Conservation (phyloP, 2,329 filamentous ascomycete genomes). For the Blumeria hordei region DNA sequence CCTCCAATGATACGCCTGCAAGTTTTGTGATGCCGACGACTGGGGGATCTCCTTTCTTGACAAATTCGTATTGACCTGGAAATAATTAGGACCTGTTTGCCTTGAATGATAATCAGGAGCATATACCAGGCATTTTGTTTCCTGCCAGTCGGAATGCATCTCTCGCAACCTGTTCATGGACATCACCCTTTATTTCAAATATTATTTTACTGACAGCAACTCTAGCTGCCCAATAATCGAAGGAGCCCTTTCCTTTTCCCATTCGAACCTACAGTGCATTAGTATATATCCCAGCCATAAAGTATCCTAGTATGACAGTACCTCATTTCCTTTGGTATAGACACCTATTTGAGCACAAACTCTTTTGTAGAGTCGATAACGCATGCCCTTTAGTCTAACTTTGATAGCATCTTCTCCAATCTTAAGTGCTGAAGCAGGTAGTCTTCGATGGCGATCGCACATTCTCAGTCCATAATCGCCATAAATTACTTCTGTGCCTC, state of each 20-base stretch:
- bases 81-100: not conserved
- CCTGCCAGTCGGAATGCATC: conserved; percentile 88
- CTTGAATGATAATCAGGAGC: not conserved
- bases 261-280: conserved; percentile 45
- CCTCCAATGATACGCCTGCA: conserved; percentile 56
- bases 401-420: conserved; percentile 88
- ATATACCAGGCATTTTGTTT: conserved; percentile 75
- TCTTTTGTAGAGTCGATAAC: conserved; percentile 78
- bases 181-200: conserved; percentile 72
- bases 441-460: conserved; percentile 75
- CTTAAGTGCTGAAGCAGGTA: conserved; percentile 68
- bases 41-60: conserved; percentile 72
- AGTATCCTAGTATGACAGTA: conserved; percentile 16
- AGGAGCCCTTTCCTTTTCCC: conserved; percentile 96
- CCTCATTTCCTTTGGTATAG: conserved; percentile 84
- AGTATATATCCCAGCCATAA: not conserved
- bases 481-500: conserved; percentile 89
- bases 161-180: conserved; percentile 83
- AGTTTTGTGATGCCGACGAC: conserved; percentile 87
- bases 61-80: conserved; percentile 67
- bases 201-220: conserved; percentile 77
- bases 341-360: conserved; percentile 86
- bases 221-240: conserved; percentile 87
- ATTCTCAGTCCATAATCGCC: conserved; percentile 90
- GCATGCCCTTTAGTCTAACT: conserved; percentile 64